Evolutionary conservation across 495 filamentous ascomycete genomes (phyloP), one percentile per base, ranked within the genome.

Genomic region (Lasiosphaeris hirsuta): DNA sequence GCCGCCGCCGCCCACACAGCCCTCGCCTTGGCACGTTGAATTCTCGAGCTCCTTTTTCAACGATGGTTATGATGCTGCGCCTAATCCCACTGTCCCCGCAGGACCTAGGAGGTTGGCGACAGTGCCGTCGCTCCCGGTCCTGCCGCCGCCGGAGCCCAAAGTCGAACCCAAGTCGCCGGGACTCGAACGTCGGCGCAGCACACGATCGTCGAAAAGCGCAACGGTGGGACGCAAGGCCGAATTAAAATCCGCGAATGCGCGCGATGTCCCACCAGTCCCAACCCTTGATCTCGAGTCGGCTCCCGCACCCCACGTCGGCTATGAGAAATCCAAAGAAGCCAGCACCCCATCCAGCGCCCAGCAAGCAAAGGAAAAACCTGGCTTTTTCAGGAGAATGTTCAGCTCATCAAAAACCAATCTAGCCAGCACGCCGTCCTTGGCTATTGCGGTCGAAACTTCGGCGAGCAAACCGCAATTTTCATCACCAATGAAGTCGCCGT

Each of bases 361-460:
- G 39, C 71, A 61, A 60, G 64, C 65, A 13, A 91, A 86, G 66
- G 89, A 93, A 54, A 84, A 86, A 19, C 90, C 81, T 11, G 91
- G 94, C 19, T 98, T 98, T 73, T 97, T 97, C 76, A 84, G 89
- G 55, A 84, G 93, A 59, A 88, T 97, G 10, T 96, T 97, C 71
- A 89, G 72, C 45, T 83, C 79, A 4, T 78, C 80, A 33, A 87
- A 78, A 64, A 75, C 54, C 14, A 60, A 15, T 50, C 62, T 42
- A 30, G 52, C 52, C 54, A 68, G 10, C 57, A 61, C 19, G 11
- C 54, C 66, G 8, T 51, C 66, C 15, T 45, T 57, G 8, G 47
- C 63, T 23, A 36, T 58, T 18, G 56, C 61, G 15, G 37, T 59
- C 14, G 65, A 68, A 30, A 59, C 60, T 15, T 33, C 63, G 6